Conservation (phyloP, 148 eudicot species). For the Heliamphora exappendiculata region DNA sequence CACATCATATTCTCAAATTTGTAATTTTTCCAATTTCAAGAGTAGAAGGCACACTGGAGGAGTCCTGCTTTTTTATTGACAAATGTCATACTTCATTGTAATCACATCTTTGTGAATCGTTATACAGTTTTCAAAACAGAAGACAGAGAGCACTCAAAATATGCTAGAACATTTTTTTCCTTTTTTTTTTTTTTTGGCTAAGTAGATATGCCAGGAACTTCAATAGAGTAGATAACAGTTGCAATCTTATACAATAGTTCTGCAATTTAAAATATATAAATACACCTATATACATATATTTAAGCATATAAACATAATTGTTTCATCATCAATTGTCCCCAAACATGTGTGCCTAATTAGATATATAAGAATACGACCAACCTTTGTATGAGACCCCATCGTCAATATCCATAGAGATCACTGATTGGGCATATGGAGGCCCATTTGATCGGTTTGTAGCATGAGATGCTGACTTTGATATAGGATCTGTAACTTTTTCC, state of each 20-base stretch:
- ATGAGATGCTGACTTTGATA: conserved; percentile 57
- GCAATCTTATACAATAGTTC: background rate
- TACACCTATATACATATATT: background rate
- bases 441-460: conserved; percentile 47
- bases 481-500: conserved; percentile 71
- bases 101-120: background rate
- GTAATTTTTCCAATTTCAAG: too few species aligned
- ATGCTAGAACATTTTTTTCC: background rate
- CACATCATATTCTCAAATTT: too few species aligned
- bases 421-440: conserved; percentile 48
- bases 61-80: background rate
- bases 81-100: background rate
- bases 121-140: conserved; percentile 3
- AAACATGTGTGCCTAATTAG: background rate
- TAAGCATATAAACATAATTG: background rate
- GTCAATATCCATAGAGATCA: conserved; percentile 58
- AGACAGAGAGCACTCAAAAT: background rate
- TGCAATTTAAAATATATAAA: background rate
- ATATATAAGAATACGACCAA: conserved; percentile 16
- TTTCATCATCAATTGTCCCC: background rate
- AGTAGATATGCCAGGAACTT: background rate
- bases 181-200: background rate
- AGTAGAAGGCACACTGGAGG: background rate
- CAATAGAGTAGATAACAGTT: background rate
- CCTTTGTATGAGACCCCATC: conserved; percentile 75